Base-by-base conservation (phyloP, 1,284 basidiomycete species). In the Moesziomyces sp. region DNA sequence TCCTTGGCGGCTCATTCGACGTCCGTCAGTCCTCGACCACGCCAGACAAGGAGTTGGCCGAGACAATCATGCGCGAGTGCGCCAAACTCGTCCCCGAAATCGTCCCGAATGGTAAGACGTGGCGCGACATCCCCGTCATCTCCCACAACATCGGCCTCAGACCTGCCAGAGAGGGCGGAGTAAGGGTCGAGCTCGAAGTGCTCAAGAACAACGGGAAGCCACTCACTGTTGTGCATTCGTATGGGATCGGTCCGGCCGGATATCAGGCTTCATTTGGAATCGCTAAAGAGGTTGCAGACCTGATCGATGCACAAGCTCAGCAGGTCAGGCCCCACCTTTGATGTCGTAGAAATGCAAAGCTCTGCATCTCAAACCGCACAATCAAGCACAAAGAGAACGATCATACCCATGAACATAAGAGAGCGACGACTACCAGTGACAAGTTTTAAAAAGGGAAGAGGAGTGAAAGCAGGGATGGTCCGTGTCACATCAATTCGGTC, bases 1-100 rank as follows among this genome's bases (percentile, higher is more conserved):
- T 89, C 64, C 80, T 90, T 45, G 89, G 89, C 7, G 89, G 89
- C n/a, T 88, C 88, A 10, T 89, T 85, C 78, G 86, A 88, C 56
- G 54, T 76, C 38, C 60, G 60, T 9, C 52, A 69, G 10, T 49
- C 65, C 19, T 14, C 26, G 1, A 59, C 68, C 8, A 52, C 48
- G 10, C 80, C 89, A 48, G 80, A 88, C 74, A 85, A 86, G 57
- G 77, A 80, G 10, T 83, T 82, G 13, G 88, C 88, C 5, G 76
- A 79, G 19, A 81, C 80, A 26, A 89, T 90, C 70, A 84, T 88
- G 68, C 82, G 85, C 49, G 86, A 87, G n/a, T 77, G 76, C 28
- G 51, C 66, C 2, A 52, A 64, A 10, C 46, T 78, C 3, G 67
- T 64, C 10, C 78, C 78, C 1, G 75, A 78, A 23, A 60, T 82